Conservation (phyloP, 2,329 filamentous ascomycete species). For the Endocalyx cinctus region DNA sequence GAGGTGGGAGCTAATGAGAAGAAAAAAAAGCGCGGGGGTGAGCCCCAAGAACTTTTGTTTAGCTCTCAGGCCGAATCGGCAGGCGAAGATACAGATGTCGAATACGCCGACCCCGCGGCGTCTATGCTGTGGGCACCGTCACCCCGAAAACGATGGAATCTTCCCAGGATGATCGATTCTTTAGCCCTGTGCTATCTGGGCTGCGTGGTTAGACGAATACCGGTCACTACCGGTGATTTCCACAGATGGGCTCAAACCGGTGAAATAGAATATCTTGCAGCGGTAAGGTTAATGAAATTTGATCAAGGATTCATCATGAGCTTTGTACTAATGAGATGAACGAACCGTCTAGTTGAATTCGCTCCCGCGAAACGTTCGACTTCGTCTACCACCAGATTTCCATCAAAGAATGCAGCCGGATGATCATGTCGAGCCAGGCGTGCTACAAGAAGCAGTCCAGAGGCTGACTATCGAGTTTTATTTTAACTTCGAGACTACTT, state of each 20-base stretch:
- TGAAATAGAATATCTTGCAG: slow-evolving; percentile 67
- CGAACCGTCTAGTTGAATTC: slow-evolving; percentile 39
- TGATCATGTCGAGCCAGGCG: slow-evolving; percentile 44
- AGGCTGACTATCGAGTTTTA: slow-evolving; percentile 61
- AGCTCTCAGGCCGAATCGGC: slow-evolving; percentile 54
- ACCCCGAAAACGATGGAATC: too few relatives aligned
- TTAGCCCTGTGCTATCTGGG: slow-evolving; percentile 78
- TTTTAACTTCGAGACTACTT: slow-evolving; percentile 62
- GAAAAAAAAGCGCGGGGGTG: too few relatives aligned
- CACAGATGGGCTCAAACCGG: slow-evolving; percentile 62
- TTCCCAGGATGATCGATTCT: slow-evolving; percentile 69
- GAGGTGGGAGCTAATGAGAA: slow-evolving; percentile 30
- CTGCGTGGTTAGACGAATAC: slow-evolving; percentile 68
- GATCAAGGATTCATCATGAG: background rate
- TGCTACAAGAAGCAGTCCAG: slow-evolving; percentile 61
- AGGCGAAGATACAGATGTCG: slow-evolving; percentile 22
- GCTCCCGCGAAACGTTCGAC: slow-evolving; percentile 61
- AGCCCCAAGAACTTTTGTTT: too few relatives aligned
- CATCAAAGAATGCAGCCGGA: slow-evolving; percentile 53
- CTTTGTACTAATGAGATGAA: slow-evolving; percentile 3
- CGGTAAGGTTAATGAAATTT: too few relatives aligned
- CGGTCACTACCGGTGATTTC: slow-evolving; percentile 71
- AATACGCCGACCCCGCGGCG: slow-evolving; percentile 26
- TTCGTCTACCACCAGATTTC: slow-evolving; percentile 59
- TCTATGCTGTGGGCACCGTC: slow-evolving; percentile 37